phyloP scores from a whole-genome alignment of 2,329 filamentous ascomycete genomes.

The Tolypocladium ophioglossoides region DNA sequence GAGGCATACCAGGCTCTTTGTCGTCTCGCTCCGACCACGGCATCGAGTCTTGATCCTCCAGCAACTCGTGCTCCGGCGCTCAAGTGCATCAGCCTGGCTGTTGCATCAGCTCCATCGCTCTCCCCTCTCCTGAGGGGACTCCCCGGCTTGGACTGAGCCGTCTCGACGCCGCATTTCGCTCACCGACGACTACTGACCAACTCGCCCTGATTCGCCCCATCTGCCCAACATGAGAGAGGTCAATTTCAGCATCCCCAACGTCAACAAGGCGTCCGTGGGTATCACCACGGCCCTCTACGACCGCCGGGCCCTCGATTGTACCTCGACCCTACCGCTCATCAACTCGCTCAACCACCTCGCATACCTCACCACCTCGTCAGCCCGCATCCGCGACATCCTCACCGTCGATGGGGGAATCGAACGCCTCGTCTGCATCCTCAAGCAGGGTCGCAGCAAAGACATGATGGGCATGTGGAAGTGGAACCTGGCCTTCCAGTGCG shows the following conservation, averaged over 20 bases:
- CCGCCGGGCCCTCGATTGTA: constrained; percentile 93
- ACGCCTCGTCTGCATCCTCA: constrained; percentile 91
- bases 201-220: not conserved
- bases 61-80: not conserved
- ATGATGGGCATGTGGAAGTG: constrained; percentile 99
- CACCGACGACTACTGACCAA: not conserved
- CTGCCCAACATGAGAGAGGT: constrained; percentile 84
- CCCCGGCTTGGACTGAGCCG: not conserved
- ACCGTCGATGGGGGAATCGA: constrained; percentile 98
- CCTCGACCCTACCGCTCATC: constrained; percentile 92
- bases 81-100: not conserved
- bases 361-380: constrained; percentile 95
- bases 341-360: constrained; percentile 98
- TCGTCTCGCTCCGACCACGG: not conserved
- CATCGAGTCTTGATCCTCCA: not conserved
- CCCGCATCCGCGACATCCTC: constrained; percentile 92
- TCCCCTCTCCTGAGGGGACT: not conserved
- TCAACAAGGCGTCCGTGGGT: constrained; percentile 98
- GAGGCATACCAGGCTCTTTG: not conserved
- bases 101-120: not conserved
- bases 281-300: constrained; percentile 98
- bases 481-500: constrained; percentile 98
- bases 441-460: constrained; percentile 92
- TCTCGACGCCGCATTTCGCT: not conserved
- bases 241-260: constrained; percentile 98